Conservation (phyloP, 148 eudicot species). For the Nepenthes mirabilis region DNA sequence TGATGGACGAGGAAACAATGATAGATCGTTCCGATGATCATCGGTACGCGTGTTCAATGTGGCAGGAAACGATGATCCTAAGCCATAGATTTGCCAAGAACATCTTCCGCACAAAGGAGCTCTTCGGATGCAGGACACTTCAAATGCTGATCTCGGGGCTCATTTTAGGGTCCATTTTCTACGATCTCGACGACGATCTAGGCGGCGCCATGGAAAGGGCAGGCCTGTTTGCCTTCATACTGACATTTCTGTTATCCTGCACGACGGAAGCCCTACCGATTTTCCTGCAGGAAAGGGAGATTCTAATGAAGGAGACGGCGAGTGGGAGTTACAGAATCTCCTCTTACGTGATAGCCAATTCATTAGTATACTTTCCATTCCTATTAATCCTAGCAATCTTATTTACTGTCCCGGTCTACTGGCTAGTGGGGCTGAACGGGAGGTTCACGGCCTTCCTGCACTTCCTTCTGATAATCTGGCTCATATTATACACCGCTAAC, state of each 20-base stretch:
- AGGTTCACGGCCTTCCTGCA: slow-evolving; percentile 51
- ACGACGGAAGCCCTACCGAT: slow-evolving; percentile 89
- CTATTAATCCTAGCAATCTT: slow-evolving; percentile 52
- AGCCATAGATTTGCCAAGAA: slow-evolving; percentile 71
- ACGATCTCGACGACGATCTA: slow-evolving; percentile 46
- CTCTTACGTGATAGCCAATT: slow-evolving; percentile 83
- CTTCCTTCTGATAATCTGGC: slow-evolving; percentile 73
- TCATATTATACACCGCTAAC: slow-evolving; percentile 90
- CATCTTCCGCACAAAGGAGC: slow-evolving; percentile 73
- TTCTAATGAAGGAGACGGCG: slow-evolving; percentile 84
- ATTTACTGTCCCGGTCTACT: slow-evolving; percentile 68
- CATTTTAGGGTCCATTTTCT: slow-evolving; percentile 77
- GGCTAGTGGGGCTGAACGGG: slow-evolving; percentile 65
- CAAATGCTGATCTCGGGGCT: slow-evolving; percentile 81
- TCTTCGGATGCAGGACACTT: slow-evolving; percentile 62
- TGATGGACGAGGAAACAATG: slow-evolving; percentile 46
- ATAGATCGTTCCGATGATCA: slow-evolving; percentile 7
- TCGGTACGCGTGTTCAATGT: slow-evolving; percentile 48
- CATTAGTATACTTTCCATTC: slow-evolving; percentile 84
- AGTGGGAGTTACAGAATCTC: slow-evolving; percentile 87
- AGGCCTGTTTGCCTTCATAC: slow-evolving; percentile 84
- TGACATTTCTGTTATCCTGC: slow-evolving; percentile 72
- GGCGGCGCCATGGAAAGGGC: slow-evolving; percentile 72
- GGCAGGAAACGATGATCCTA: slow-evolving; percentile 46
- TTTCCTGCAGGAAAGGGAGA: slow-evolving; percentile 89